Conservation (phyloP, 2,329 filamentous ascomycete genomes). For the Microsporum audouinii region DNA sequence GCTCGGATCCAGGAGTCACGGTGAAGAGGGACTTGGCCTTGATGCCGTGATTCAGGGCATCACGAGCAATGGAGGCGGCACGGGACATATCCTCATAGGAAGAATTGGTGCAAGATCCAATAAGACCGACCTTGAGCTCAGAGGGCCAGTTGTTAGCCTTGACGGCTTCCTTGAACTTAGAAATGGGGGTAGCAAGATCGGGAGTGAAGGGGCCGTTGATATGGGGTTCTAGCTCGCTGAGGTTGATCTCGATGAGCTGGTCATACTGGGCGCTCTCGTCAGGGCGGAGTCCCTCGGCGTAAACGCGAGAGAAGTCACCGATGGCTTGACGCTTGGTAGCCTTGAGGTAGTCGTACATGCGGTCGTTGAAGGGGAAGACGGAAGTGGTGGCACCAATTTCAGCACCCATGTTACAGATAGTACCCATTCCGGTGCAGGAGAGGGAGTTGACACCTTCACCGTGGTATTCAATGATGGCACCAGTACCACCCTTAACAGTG, state of each 20-base stretch:
- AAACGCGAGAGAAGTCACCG: constrained; percentile 75
- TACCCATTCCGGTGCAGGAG: constrained; percentile 77
- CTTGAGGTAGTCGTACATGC: constrained; percentile 90
- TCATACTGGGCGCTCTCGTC: constrained; percentile 93
- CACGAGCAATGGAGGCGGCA: constrained; percentile 77
- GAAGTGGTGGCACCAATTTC: constrained; percentile 69
- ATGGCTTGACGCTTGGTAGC: constrained; percentile 86
- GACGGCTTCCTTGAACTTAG: constrained; percentile 89
- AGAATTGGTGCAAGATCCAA: constrained; percentile 96
- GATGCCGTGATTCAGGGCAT: constrained; percentile 81
- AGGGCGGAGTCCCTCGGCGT: constrained; percentile 73
- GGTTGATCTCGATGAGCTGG: constrained; percentile 89
- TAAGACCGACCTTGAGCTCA: constrained; percentile 91
- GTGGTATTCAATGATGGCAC: constrained; percentile 53
- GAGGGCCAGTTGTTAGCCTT: constrained; percentile 93
- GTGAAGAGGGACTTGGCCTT: constrained; percentile 92
- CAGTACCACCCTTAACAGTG: constrained; percentile 96
- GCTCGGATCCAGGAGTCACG: constrained; percentile 92
- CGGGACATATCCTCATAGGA: constrained; percentile 86
- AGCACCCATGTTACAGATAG: constrained; percentile 60
- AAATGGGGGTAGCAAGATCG: constrained; percentile 93
- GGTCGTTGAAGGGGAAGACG: constrained; percentile 94
- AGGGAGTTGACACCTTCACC: constrained; percentile 63
- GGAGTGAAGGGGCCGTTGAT: constrained; percentile 99
- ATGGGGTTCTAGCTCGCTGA: constrained; percentile 88